phyloP scores from a whole-genome alignment of 1,284 basidiomycete genomes.

The Marasmius tenuissimus region DNA sequence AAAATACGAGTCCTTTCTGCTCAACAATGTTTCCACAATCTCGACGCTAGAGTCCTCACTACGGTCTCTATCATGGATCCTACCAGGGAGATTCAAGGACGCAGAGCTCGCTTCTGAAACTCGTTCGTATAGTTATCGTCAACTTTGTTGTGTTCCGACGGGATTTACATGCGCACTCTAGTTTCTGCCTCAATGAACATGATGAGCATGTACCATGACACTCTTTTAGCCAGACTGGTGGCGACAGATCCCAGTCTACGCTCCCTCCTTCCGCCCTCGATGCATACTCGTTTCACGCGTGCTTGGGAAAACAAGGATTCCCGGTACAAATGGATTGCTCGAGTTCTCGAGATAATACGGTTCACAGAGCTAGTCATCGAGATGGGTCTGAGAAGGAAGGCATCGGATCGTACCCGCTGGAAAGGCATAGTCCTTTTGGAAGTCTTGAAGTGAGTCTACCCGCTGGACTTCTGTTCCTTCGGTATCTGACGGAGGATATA shows the following conservation, averaged over 20 bases:
- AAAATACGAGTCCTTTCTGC: slow-evolving; percentile 79
- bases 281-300: slow-evolving; percentile 79
- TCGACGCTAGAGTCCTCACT: slow-evolving; percentile 86
- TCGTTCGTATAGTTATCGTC: slow-evolving; percentile 55
- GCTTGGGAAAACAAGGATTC: slow-evolving; percentile 73
- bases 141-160: slow-evolving; percentile 13
- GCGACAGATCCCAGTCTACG: slow-evolving; percentile 64
- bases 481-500: slow-evolving; percentile 6
- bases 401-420: slow-evolving; percentile 65
- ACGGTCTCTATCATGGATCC: slow-evolving; percentile 89
- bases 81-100: slow-evolving; percentile 96
- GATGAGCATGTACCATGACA: slow-evolving; percentile 86
- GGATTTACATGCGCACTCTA: slow-evolving; percentile 30
- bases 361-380: slow-evolving; percentile 83
- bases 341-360: slow-evolving; percentile 71
- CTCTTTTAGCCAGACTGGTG: slow-evolving; percentile 69
- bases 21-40: slow-evolving; percentile 83
- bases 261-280: slow-evolving; percentile 65
- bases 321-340: slow-evolving; percentile 75
- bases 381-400: slow-evolving; percentile 78
- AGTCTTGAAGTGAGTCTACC: slow-evolving; percentile 69
- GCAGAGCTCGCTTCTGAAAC: slow-evolving; percentile 92
- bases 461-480: slow-evolving; percentile 1
- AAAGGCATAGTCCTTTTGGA: slow-evolving; percentile 74
- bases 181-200: slow-evolving; percentile 75